Evolutionary conservation across 306 rosid species (phyloP).

Genomic region (Cicer arietinum): DNA sequence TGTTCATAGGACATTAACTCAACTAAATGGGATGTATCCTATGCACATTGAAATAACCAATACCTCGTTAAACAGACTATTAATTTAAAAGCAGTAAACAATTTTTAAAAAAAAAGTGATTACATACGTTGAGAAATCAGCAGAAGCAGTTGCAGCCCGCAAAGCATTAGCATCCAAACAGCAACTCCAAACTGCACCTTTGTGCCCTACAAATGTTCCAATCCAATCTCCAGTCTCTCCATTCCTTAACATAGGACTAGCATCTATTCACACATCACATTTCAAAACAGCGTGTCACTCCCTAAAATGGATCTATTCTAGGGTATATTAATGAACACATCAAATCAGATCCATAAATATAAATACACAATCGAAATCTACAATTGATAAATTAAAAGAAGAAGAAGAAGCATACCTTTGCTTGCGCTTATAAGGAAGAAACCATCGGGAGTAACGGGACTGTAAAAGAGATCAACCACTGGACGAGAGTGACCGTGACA

Average conservation of each 20-base stretch:
- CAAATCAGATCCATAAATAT: not conserved
- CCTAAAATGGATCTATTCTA: not conserved
- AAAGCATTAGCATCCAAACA: conserved; percentile 93
- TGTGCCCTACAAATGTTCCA: conserved; percentile 98
- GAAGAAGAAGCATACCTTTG: conserved; percentile 65
- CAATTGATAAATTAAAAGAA: not conserved
- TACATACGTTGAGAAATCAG: conserved; percentile 92
- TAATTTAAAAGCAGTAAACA: not conserved
- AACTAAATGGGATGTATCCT: not conserved
- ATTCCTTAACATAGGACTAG: conserved; percentile 95
- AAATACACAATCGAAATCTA: not conserved
- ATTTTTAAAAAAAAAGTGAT: not conserved
- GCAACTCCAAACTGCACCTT: conserved; percentile 99
- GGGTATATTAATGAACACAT: not conserved
- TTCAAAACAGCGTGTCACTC: conserved; percentile 4
- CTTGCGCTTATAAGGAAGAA: conserved; percentile 97
- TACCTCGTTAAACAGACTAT: not conserved
- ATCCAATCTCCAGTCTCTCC: conserved; percentile 99
- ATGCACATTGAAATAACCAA: not conserved
- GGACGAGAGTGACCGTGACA: conserved; percentile 97
- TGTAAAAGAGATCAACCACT: conserved; percentile 90
- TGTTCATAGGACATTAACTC: not conserved
- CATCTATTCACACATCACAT: conserved; percentile 57
- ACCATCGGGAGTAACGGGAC: conserved; percentile 91
- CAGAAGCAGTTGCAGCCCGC: conserved; percentile 96